phyloP scores from a whole-genome alignment of 2,329 filamentous ascomycete species.

The Xylaria sp. region DNA sequence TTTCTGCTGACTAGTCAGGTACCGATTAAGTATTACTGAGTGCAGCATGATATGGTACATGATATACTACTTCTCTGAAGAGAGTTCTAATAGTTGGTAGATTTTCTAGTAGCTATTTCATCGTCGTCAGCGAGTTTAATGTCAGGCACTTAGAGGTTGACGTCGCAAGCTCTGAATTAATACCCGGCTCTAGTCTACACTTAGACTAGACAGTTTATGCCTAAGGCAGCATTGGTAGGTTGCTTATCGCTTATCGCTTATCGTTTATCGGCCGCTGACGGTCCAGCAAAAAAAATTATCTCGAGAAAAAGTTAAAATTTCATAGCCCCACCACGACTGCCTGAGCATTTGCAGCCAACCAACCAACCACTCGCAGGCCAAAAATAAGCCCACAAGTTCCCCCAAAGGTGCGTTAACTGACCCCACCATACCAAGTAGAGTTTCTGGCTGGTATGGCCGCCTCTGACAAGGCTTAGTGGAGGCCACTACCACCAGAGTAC shows the following conservation, averaged over 20 bases:
- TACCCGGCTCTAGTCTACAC: neutral
- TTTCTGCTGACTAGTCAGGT: too few species aligned
- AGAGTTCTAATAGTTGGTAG: too few species aligned
- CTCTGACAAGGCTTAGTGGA: constrained; percentile 9
- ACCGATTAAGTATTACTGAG: too few species aligned
- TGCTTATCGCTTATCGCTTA: constrained; percentile 24
- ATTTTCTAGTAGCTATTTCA: too few species aligned
- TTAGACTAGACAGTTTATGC: neutral
- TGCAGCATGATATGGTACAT: too few species aligned
- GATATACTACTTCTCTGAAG: too few species aligned
- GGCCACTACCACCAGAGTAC: neutral
- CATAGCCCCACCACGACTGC: constrained; percentile 27
- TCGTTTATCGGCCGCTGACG: constrained; percentile 14
- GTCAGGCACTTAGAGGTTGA: constrained; percentile 5
- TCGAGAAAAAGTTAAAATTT: constrained; percentile 35
- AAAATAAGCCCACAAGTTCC: constrained; percentile 6
- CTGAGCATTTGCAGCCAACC: constrained; percentile 8
- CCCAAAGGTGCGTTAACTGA: constrained; percentile 7
- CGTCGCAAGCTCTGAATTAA: constrained; percentile 3
- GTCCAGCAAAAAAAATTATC: constrained; percentile 18
- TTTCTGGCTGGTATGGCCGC: constrained; percentile 3
- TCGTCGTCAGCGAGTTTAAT: too few species aligned
- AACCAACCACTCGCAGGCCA: neutral
- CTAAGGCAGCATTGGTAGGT: constrained; percentile 15
- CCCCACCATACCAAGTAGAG: constrained; percentile 13